These are phyloP conservation scores for Boletus speciosus DNA, from an alignment of 768 basidiomycete genomes.

Conservation along the genomic window DNA sequence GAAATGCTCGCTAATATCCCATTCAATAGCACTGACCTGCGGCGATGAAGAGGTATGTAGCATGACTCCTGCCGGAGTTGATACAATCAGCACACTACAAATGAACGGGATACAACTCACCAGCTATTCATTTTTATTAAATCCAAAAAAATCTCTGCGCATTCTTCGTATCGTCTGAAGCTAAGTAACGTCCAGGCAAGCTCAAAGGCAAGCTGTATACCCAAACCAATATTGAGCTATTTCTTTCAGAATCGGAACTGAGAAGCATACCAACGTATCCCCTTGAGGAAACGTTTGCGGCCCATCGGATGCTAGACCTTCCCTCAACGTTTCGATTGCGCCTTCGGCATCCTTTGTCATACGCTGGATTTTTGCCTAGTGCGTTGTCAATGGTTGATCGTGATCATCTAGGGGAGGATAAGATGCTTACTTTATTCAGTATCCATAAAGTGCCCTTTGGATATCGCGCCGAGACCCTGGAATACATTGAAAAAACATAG, in stretches of 20 bases:
- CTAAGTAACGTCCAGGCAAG: slow-evolving; percentile 73
- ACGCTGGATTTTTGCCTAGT: slow-evolving; percentile 70
- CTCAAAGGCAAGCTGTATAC: slow-evolving; percentile 64
- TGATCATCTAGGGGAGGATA: background rate
- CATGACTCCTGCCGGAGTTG: slow-evolving; percentile 56
- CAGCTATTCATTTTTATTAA: slow-evolving; percentile 69
- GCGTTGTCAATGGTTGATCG: background rate
- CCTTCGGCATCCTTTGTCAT: slow-evolving; percentile 63
- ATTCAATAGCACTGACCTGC: slow-evolving; percentile 45
- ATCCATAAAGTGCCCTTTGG: slow-evolving; percentile 73
- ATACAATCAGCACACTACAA: background rate
- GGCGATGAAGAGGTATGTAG: slow-evolving; percentile 74
- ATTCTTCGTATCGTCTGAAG: slow-evolving; percentile 60
- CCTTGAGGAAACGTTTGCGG: slow-evolving; percentile 62
- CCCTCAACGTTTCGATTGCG: slow-evolving; percentile 60
- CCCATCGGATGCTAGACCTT: slow-evolving; percentile 52
- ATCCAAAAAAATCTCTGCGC: slow-evolving; percentile 61
- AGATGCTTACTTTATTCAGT: slow-evolving; percentile 52
- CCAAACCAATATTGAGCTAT: background rate
- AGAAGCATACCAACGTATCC: slow-evolving; percentile 54
- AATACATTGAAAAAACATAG: background rate
- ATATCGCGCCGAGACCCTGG: slow-evolving; percentile 53
- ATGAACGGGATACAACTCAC: slow-evolving; percentile 33
- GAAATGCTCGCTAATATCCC: background rate
- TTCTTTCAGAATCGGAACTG: background rate